Base-by-base conservation (phyloP, 768 basidiomycete species). In the Leucosporidium yakuticum region DNA sequence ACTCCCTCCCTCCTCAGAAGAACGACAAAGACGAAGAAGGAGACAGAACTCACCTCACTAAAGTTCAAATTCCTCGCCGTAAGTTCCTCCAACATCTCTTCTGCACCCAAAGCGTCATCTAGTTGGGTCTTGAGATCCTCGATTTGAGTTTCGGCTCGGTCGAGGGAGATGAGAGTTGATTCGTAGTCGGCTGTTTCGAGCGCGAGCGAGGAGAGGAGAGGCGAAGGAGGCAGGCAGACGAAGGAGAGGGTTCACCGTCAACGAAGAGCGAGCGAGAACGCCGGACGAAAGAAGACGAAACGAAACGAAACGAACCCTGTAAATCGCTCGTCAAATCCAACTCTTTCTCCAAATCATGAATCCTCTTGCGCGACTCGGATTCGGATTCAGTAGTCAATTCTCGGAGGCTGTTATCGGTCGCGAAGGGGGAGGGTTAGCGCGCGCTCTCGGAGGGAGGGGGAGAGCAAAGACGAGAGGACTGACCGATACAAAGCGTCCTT, bases 21-120 rank as follows among this genome's bases (percentile, higher is more conserved):
- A 15, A 53, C n/a, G 36, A 3, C 19, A 2, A 8, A 31, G 4
- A 23, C 6, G 20, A 15, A 8, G 56, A 6, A 20, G n/a, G 29
- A 27, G 31, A 29, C n/a, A 7, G 25, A 36, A 73, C 79, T 62
- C 72, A 91, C 91, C 83, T 97, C 95, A 68, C 90, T 88, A 56
- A 97, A 84, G 79, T 88, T 84, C 25, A 97, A 83, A 76, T 96
- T 98, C 6, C 94, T 86, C 74, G 96, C 95, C 0, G 95, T 99
- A 55, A 99, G 83, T 74, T 91, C 88, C 27, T 96, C 91, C 20
- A 98, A 85, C 84, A 99, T 89, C 68, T 99, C 96, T 78, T 98
- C 95, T 0, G 93, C 93, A 21, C 90, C 91, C 2, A 95, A 82
- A 0, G 96, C 91, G 78, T 94, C 93, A 74, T 99, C 96, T 4